These are phyloP conservation scores for Lignosus rhinocerotis DNA, from an alignment of 1,284 basidiomycete species.

Conservation along the genomic window DNA sequence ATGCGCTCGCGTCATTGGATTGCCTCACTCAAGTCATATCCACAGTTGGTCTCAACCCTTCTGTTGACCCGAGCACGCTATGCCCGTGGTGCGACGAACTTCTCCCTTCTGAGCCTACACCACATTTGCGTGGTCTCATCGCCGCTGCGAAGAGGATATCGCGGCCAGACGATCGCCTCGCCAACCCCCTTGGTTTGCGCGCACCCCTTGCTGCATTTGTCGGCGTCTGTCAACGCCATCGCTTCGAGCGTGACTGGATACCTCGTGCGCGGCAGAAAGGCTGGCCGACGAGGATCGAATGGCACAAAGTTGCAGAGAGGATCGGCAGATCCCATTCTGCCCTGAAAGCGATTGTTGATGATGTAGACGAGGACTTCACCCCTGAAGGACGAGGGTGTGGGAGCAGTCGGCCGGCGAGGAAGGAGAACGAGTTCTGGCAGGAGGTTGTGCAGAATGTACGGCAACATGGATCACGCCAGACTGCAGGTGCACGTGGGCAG, in stretches of 20 bases:
- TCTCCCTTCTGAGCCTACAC: conserved; percentile 63
- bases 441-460: conserved; percentile 63
- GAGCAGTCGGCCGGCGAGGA: conserved; percentile 39
- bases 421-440: conserved; percentile 64
- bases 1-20: background rate
- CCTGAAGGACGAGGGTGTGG: conserved; percentile 25
- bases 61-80: conserved; percentile 59
- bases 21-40: conserved; percentile 10
- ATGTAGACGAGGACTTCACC: conserved; percentile 39
- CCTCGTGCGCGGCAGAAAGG: conserved; percentile 67
- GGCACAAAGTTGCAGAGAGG: conserved; percentile 51
- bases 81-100: conserved; percentile 79
- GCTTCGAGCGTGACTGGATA: conserved; percentile 68
- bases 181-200: conserved; percentile 67
- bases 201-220: conserved; percentile 64
- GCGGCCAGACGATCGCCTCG: conserved; percentile 57
- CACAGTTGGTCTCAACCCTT: conserved; percentile 44
- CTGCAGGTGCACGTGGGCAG: conserved; percentile 66
- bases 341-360: conserved; percentile 53
- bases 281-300: conserved; percentile 76
- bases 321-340: conserved; percentile 47
- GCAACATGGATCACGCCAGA: conserved; percentile 61
- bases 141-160: conserved; percentile 52
- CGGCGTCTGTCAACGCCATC: conserved; percentile 72
- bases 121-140: conserved; percentile 57